phyloP scores from a whole-genome alignment of 2,329 filamentous ascomycete species.

The Dactylonectria macrodidyma region DNA sequence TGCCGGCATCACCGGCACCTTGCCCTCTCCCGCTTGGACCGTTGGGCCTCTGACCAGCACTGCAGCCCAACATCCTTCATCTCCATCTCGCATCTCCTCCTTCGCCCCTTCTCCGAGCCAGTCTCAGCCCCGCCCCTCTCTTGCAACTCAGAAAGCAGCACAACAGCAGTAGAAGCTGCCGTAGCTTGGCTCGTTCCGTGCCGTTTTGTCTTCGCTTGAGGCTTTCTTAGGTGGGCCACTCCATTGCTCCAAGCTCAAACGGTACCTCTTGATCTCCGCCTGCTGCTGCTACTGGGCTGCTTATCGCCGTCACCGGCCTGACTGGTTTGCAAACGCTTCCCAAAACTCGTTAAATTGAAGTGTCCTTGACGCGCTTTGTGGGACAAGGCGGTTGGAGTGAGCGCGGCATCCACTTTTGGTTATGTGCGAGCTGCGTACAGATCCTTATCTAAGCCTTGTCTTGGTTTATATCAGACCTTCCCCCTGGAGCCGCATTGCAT shows the following conservation, averaged over 20 bases:
- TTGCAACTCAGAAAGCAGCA: constrained; percentile 29
- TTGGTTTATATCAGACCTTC: constrained; percentile 19
- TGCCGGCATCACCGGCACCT: constrained; percentile 14
- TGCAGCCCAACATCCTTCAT: constrained; percentile 18
- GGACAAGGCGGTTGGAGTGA: constrained; percentile 8
- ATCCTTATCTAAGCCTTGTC: constrained; percentile 15
- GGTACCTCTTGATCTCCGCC: constrained; percentile 33
- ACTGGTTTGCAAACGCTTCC: constrained; percentile 18
- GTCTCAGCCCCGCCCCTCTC: constrained; percentile 31
- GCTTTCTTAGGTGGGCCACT: constrained; percentile 20
- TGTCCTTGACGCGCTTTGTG: constrained; percentile 17
- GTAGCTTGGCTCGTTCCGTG: constrained; percentile 27
- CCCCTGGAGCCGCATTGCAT: constrained; percentile 26
- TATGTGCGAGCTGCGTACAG: constrained; percentile 11
- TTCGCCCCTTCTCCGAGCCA: constrained; percentile 25
- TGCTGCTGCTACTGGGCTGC: constrained; percentile 32
- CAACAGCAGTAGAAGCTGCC: constrained; percentile 21
- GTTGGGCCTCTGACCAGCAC: constrained; percentile 25
- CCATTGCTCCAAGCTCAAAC: constrained; percentile 29
- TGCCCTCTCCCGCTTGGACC: constrained; percentile 15
- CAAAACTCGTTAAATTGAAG: constrained; percentile 12
- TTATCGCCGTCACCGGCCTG: constrained; percentile 30
- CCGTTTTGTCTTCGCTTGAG: constrained; percentile 25
- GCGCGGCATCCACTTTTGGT: constrained; percentile 1
- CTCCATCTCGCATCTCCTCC: constrained; percentile 19